These are phyloP conservation scores for Candida schatavii DNA, from an alignment of 805 yeast species.

Conservation along the genomic window DNA sequence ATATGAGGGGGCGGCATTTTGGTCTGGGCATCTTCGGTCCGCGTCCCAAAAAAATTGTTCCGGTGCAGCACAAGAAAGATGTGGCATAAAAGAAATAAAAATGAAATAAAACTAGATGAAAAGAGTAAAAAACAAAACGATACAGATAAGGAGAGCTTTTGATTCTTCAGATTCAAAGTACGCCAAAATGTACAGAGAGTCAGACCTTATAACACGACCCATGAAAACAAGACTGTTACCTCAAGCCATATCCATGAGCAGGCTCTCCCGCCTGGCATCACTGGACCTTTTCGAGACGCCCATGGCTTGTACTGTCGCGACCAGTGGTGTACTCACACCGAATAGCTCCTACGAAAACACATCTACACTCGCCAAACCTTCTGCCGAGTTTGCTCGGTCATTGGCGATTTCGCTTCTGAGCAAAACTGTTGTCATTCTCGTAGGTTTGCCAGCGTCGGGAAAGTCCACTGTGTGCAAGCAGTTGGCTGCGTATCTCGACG, in stretches of 20 bases:
- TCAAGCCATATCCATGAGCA: too few relatives aligned
- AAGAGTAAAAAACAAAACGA: not conserved
- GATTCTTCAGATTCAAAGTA: too few relatives aligned
- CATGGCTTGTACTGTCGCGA: constrained; percentile 6
- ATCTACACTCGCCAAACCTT: not conserved
- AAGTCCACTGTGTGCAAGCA: constrained; percentile 38
- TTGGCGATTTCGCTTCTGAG: constrained; percentile 10
- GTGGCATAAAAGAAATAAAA: not conserved
- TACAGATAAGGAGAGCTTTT: not conserved
- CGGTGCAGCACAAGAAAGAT: not conserved
- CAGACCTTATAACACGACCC: too few relatives aligned
- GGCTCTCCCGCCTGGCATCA: too few relatives aligned
- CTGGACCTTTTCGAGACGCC: too few relatives aligned
- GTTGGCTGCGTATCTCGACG: constrained; percentile 26
- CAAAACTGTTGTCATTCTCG: constrained; percentile 29
- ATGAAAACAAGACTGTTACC: too few relatives aligned
- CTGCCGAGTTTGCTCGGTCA: not conserved
- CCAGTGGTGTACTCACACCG: constrained; percentile 18
- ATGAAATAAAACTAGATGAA: not conserved
- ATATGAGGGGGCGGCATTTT: not conserved
- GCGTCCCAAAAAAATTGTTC: too few relatives aligned
- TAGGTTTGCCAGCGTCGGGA: constrained; percentile 43
- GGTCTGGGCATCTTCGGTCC: too few relatives aligned
- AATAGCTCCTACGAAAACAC: constrained; percentile 9
- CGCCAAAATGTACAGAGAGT: too few relatives aligned